phyloP scores from a whole-genome alignment of 164 flowering plant genomes.

The Berberis vulgaris region DNA sequence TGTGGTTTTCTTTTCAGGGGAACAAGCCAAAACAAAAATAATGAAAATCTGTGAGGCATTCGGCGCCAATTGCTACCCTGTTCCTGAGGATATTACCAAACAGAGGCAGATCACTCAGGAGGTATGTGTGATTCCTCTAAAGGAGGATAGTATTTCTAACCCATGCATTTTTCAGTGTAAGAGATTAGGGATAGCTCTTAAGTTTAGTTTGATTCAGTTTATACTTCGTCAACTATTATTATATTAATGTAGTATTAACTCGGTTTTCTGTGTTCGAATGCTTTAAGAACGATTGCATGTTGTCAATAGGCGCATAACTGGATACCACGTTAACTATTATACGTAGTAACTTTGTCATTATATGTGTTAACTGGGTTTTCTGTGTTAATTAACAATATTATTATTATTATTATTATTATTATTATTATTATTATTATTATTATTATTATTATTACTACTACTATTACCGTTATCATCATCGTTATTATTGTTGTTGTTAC shows the following conservation, averaged over 20 bases:
- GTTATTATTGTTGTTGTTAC: too few species aligned
- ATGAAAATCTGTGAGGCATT: constrained; percentile 96
- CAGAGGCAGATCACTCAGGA: constrained; percentile 83
- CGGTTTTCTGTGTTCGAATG: background rate
- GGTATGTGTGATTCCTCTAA: constrained; percentile 32
- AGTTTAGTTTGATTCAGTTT: background rate
- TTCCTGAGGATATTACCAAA: constrained; percentile 79
- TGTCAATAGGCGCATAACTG: background rate
- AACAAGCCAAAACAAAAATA: constrained; percentile 88
- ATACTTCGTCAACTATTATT: too few species aligned
- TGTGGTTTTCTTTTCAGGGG: constrained; percentile 96
- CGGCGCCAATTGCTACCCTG: constrained; percentile 98
- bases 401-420: too few species aligned
- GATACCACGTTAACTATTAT: background rate
- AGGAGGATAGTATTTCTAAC: background rate
- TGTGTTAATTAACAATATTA: too few species aligned
- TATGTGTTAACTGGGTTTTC: background rate
- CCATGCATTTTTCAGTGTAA: background rate
- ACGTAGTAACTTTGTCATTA: background rate
- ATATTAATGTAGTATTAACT: too few species aligned
- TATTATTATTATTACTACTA: too few species aligned
- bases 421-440: too few species aligned
- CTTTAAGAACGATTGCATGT: background rate
- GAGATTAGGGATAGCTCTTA: background rate
- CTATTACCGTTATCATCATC: too few species aligned